A percentile compares a stretch with the other conserved stretches of the same genome.
Evolutionary conservation across 2,329 filamentous ascomycete species (phyloP).

Genomic region (Aureobasidium sp.): DNA sequence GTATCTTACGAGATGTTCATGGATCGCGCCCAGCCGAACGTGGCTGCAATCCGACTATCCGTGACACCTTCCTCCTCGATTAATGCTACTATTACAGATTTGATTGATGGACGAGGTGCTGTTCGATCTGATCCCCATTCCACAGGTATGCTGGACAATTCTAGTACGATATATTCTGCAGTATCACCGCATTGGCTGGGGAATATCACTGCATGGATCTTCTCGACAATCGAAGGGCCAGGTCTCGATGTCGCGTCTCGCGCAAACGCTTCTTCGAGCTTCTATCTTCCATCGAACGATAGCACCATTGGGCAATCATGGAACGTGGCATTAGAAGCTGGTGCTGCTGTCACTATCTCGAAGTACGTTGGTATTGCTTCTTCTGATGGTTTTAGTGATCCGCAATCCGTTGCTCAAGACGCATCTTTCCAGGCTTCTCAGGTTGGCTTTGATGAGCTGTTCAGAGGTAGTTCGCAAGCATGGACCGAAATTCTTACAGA

Average conservation of each 20-base stretch:
- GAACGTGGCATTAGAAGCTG: constrained; percentile 44
- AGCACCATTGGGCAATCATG: constrained; percentile 59
- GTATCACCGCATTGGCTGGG: constrained; percentile 55
- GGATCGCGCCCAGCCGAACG: constrained; percentile 55
- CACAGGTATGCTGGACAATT: constrained; percentile 47
- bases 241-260: constrained; percentile 31
- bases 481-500: constrained; percentile 55
- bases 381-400: constrained; percentile 56
- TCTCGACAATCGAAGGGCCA: constrained; percentile 44
- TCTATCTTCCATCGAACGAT: constrained; percentile 47
- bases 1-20: constrained; percentile 60
- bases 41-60: constrained; percentile 52
- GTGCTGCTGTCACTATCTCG: constrained; percentile 47
- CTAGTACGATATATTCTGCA: constrained; percentile 52
- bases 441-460: constrained; percentile 47
- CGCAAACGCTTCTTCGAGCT: constrained; percentile 35
- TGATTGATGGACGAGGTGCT: constrained; percentile 61
- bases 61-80: constrained; percentile 47
- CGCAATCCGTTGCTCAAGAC: constrained; percentile 46
- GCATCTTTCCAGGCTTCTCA: constrained; percentile 45
- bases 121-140: constrained; percentile 52
- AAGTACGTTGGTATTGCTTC: constrained; percentile 65
- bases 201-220: constrained; percentile 55
- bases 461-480: constrained; percentile 50
- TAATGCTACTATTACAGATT: constrained; percentile 54